phyloP scores from a whole-genome alignment of 1,284 basidiomycete genomes.

The Ceratobasidium sp. region DNA sequence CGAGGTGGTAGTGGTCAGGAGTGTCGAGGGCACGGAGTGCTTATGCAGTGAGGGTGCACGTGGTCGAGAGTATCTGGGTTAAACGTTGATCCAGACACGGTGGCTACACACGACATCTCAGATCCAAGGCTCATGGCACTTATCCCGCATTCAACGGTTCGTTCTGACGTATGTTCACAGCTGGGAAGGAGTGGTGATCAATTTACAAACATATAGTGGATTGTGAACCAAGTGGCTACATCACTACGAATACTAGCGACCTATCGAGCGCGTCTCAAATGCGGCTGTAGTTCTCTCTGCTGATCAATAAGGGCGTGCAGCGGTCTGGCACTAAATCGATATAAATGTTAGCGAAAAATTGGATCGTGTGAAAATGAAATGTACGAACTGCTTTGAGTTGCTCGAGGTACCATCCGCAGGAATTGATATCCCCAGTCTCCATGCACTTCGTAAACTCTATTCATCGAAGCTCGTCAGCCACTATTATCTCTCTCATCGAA shows the following conservation, averaged over 20 bases:
- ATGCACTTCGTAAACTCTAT: conserved; percentile 82
- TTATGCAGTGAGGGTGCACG: too few relatives aligned
- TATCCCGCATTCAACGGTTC: not conserved
- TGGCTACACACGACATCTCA: too few relatives aligned
- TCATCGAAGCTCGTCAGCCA: not conserved
- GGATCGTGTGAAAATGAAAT: conserved; percentile 5
- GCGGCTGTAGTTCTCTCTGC: not conserved
- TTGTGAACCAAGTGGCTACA: conserved; percentile 23
- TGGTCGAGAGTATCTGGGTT: too few relatives aligned
- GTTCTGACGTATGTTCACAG: too few relatives aligned
- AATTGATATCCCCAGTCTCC: conserved; percentile 79
- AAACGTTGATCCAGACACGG: too few relatives aligned
- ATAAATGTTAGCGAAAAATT: conserved; percentile 14
- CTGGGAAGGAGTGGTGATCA: too few relatives aligned
- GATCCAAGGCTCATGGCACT: not conserved
- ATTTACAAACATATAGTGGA: not conserved
- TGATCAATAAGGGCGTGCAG: conserved; percentile 73
- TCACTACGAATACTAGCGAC: not conserved
- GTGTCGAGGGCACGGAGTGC: too few relatives aligned
- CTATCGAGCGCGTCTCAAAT: not conserved
- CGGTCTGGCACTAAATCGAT: conserved; percentile 75
- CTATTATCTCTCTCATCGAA: conserved; percentile 14
- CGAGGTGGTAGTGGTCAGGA: too few relatives aligned
- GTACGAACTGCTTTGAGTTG: conserved; percentile 82
- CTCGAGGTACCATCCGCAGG: conserved; percentile 86